phyloP scores from a whole-genome alignment of 2,329 filamentous ascomycete genomes.

The Penicillium palitans region DNA sequence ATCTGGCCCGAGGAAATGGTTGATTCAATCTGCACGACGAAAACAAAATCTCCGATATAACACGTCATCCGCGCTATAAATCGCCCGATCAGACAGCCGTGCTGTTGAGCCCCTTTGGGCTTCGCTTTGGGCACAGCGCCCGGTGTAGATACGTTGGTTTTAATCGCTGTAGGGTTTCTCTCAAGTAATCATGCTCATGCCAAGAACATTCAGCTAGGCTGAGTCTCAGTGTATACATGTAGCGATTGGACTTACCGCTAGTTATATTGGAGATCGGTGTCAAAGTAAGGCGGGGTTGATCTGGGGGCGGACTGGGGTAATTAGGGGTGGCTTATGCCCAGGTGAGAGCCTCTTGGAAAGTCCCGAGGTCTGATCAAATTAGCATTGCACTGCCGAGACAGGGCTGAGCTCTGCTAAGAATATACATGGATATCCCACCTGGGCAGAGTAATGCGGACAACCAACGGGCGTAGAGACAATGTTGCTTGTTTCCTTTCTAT shows the following conservation, averaged over 20 bases:
- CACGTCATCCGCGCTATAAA: slow-evolving; percentile 3
- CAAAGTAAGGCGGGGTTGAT: not conserved
- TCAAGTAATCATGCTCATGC: not conserved
- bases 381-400: not conserved
- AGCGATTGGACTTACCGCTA: slow-evolving; percentile 4
- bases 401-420: not conserved
- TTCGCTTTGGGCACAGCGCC: not conserved
- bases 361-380: not conserved
- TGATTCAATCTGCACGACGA: not conserved
- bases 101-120: slow-evolving; percentile 2
- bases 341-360: not conserved
- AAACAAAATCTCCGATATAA: not conserved
- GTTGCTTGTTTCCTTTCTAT: not conserved
- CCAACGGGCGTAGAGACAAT: not conserved
- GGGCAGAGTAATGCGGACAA: no score
- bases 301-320: not conserved
- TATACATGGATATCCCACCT: not conserved
- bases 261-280: not conserved
- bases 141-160: not conserved
- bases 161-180: not conserved
- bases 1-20: not conserved
- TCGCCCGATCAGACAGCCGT: not conserved
- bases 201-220: not conserved
- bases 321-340: not conserved
- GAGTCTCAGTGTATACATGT: not conserved